Conservation (phyloP, 2,329 filamentous ascomycete species). For the Diplodia corticola region DNA sequence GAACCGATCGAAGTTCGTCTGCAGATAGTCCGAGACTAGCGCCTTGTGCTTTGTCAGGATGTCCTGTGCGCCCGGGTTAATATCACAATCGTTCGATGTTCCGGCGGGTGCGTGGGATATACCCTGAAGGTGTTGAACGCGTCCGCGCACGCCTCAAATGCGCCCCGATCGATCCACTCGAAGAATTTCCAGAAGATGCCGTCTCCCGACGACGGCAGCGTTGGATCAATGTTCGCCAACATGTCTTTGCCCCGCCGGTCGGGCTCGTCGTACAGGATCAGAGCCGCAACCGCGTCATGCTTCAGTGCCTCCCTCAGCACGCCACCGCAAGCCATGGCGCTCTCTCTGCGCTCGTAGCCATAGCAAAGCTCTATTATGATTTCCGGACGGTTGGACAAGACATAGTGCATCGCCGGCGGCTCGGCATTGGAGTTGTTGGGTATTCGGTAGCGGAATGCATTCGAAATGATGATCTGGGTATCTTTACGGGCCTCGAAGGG, state of each 20-base stretch:
- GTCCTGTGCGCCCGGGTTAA: slow-evolving; percentile 59
- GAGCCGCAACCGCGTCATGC: slow-evolving; percentile 83
- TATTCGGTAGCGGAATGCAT: slow-evolving; percentile 86
- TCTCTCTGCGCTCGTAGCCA: slow-evolving; percentile 87
- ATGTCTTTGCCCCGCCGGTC: slow-evolving; percentile 70
- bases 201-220: slow-evolving; percentile 71
- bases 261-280: slow-evolving; percentile 91
- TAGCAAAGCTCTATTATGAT: slow-evolving; percentile 78
- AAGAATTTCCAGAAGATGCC: slow-evolving; percentile 98
- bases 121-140: slow-evolving; percentile 97
- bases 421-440: slow-evolving; percentile 65
- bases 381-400: slow-evolving; percentile 82
- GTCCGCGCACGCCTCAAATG: slow-evolving; percentile 95
- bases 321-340: slow-evolving; percentile 85
- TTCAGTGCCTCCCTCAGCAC: slow-evolving; percentile 88
- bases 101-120: slow-evolving; percentile 28
- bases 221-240: slow-evolving; percentile 69
- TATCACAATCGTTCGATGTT: not conserved
- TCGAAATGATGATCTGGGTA: slow-evolving; percentile 92
- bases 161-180: slow-evolving; percentile 93
- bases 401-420: slow-evolving; percentile 82
- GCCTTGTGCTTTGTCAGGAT: slow-evolving; percentile 92
- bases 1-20: slow-evolving; percentile 89
- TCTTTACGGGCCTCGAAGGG: slow-evolving; percentile 97
- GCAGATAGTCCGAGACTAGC: slow-evolving; percentile 82